Base-by-base conservation (phyloP, 192 early-diverging fungal species). In the Coemansia sp. region DNA sequence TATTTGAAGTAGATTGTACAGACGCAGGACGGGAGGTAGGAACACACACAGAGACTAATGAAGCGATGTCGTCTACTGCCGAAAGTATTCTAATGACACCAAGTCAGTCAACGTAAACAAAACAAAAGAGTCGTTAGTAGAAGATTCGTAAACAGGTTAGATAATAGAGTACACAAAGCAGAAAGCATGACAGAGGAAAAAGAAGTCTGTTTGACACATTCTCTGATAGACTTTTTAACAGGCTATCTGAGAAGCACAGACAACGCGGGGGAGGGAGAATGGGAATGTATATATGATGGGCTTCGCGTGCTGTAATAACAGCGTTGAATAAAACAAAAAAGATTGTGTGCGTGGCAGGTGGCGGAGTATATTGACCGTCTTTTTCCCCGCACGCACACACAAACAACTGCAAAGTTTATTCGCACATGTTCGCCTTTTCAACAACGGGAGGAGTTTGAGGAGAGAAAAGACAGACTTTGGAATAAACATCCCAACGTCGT, bases 21-120 rank as follows among this genome's bases (percentile, higher is more conserved):
- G 30, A 31, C 44, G 27, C 31, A n/a, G 44, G 27, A 23, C 45
- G 36, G n/a, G n/a, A 38, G 31, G 48, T 23, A 31, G 33, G 36
- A 5, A 52, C 40, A 59, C 20, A 56, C 54, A 31, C 23, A 57
- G 37, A 42, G 33, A 54, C 52, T 19, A 54, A 29, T 30, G 52
- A 33, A 31, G 44, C 29, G 34, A 47, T 47, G 44, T 22, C 23
- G n/a, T 47, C 19, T 2, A 47, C 44, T 47, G 20, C 44, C 20
- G 22, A 23, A 47, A 5, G 44, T 47, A 47, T 23, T 47, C 44
- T 47, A 47, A 47, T 23, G 44, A 47, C 20, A 47, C 20, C 44
- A 47, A 68, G 61, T 38, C 48, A 40, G 48, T 5, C 34, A 59
- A 55, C 57, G 55, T 45, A 55, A 34, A 52, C 42, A 42, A n/a